Base-by-base conservation (phyloP, 1,284 basidiomycete genomes). In the Leccinum subrobustum region DNA sequence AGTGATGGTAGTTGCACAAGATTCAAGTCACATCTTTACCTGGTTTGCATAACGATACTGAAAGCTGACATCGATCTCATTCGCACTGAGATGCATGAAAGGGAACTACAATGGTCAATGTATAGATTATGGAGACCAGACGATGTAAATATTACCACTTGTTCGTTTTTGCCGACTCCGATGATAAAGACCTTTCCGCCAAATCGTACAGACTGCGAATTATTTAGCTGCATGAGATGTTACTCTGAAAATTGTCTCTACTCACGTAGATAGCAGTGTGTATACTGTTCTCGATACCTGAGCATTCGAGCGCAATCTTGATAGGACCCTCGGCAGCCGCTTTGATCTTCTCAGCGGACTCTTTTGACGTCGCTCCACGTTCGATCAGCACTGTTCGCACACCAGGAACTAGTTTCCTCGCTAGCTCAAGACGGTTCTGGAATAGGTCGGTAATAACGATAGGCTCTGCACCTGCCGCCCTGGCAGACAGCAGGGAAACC, bases 391-490 rank as follows among this genome's bases (percentile, higher is more conserved):
- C 76, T 7, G 84, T 82, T 23, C 76, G 79, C 37, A 84, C 88
- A 18, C 89, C 85, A 29, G 92, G 91, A 18, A 91, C 89, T 64
- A 95, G 85, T 52, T 78, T 77, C 73, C 87, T 88, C 3, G 93
- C 94, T 65, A 96, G 95, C 60, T 88, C 83, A 27, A 96, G 81
- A 51, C 94, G 88, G 60, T 81, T 86, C 70, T 89, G 83, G 71
- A 93, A 85, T 58, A 96, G 83, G 71, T 96, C 91, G 42, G 93
- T 87, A 16, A 88, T 91, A 53, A 94, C 80, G 61, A 93, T 84
- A 23, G 87, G 85, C 57, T 86, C 83, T 2, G 91, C 92, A 1
- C 92, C 92, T 53, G 92, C 83, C 27, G 91, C 93, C 65, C 89
- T 85, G 27, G 91, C 89, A 52, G 92, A 89, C 12, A 92, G 87